Evolutionary conservation across 208 protist genomes (phyloP).

Genomic region (Leishmania guyanensis): DNA sequence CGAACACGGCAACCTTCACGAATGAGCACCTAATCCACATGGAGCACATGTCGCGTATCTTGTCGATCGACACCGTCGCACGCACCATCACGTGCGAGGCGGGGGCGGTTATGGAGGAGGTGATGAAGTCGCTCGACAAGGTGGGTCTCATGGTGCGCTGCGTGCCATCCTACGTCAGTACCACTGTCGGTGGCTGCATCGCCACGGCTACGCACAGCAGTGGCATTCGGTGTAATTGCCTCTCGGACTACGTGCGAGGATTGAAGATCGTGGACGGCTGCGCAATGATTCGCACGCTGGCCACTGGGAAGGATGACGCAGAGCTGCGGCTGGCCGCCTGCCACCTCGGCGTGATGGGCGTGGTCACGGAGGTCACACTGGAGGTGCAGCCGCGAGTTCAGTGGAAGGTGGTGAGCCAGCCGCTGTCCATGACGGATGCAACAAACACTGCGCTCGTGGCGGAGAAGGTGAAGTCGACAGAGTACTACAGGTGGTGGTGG

Average conservation of each 20-base stretch:
- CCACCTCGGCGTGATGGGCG: conserved; percentile 65
- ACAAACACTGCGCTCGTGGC: conserved; percentile 36
- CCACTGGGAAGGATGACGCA: conserved; percentile 13
- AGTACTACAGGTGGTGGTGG: conserved; percentile 85
- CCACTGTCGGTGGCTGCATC: conserved; percentile 64
- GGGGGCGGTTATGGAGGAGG: conserved; percentile 48
- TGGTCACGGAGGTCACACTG: conserved; percentile 68
- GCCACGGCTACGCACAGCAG: conserved; percentile 74
- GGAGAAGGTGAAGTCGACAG: conserved; percentile 31
- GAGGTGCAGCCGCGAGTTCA: conserved; percentile 46
- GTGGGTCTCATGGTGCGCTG: conserved; percentile 62
- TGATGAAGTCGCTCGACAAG: conserved; percentile 50
- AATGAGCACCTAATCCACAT: conserved; percentile 61
- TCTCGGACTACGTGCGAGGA: conserved; percentile 58
- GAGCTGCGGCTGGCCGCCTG: conserved; percentile 56
- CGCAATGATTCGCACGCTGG: conserved; percentile 32
- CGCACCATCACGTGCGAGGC: conserved; percentile 54
- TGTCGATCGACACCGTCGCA: conserved; percentile 40
- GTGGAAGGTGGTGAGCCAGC: conserved; percentile 53
- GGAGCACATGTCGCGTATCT: conserved; percentile 47
- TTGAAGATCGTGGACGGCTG: conserved; percentile 57
- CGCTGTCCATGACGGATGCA: conserved; percentile 44
- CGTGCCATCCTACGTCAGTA: conserved; percentile 69
- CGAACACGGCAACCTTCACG: conserved; percentile 64
- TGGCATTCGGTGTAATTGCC: conserved; percentile 37